Evolutionary conservation across 352 stramenopile genomes (phyloP).

Genomic region (Globisporangium takayamanum): DNA sequence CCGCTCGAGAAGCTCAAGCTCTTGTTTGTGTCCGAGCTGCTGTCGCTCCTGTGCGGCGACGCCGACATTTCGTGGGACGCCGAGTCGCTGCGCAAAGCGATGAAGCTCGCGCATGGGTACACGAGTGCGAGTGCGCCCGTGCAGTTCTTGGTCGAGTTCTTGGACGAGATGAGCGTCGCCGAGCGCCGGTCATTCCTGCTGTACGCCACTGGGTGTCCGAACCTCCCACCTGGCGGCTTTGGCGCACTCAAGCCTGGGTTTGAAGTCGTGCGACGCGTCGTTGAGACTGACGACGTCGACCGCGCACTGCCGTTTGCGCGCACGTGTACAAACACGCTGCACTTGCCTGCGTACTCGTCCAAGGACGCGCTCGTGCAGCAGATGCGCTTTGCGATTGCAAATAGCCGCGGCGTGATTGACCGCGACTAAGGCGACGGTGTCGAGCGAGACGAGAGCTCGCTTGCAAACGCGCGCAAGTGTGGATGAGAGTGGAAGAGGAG

Average conservation of each 20-base stretch:
- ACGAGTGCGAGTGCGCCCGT: conserved; percentile 67
- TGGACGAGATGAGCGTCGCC: conserved; percentile 54
- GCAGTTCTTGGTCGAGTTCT: conserved; percentile 57
- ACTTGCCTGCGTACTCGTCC: conserved; percentile 77
- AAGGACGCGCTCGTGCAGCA: conserved; percentile 54
- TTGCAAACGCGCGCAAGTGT: no score
- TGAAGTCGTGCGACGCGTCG: conserved; percentile 75
- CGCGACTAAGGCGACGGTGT: conserved; percentile 34
- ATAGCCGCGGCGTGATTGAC: conserved; percentile 81
- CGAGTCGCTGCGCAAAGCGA: conserved; percentile 52
- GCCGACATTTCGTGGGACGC: conserved; percentile 66
- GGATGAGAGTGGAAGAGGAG: no score
- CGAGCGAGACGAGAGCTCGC: neutral
- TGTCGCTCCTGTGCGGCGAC: conserved; percentile 65
- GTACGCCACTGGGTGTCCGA: conserved; percentile 79
- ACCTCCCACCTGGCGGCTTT: conserved; percentile 70
- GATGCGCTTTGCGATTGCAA: conserved; percentile 67
- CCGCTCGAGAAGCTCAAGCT: conserved; percentile 63
- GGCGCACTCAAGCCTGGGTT: conserved; percentile 60
- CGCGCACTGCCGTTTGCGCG: conserved; percentile 71
- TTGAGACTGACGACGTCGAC: conserved; percentile 67
- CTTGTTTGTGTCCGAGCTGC: conserved; percentile 58
- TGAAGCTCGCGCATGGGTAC: conserved; percentile 81
- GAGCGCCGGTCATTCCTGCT: conserved; percentile 70
- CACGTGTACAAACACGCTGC: conserved; percentile 83